A percentile compares a stretch with the other conserved stretches of the same genome.
Conservation (phyloP, 805 yeast genomes). For the Candida suzukii region DNA sequence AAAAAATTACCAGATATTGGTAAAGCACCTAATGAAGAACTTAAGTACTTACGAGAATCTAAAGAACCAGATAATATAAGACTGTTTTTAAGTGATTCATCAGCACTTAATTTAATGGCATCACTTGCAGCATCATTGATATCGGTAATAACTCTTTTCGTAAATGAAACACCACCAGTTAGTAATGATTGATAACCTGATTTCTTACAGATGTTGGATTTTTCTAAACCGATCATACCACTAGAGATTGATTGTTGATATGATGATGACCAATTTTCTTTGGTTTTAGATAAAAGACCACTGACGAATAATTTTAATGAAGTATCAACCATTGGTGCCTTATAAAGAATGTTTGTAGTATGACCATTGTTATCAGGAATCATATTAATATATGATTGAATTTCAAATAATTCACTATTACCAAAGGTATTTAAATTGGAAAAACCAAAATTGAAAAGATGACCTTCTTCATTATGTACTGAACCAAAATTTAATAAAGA, state of each 20-base stretch:
- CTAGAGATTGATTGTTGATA: slow-evolving; percentile 46
- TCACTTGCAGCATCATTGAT: slow-evolving; percentile 47
- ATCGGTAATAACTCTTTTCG: slow-evolving; percentile 48
- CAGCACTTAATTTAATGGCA: slow-evolving; percentile 50
- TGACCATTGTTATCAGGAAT: slow-evolving; percentile 45
- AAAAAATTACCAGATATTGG: slow-evolving; percentile 39
- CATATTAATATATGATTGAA: slow-evolving; percentile 41
- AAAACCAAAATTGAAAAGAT: slow-evolving; percentile 26
- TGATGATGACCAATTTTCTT: slow-evolving; percentile 41
- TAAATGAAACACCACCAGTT: slow-evolving; percentile 48
- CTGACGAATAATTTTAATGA: slow-evolving; percentile 40
- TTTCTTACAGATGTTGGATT: slow-evolving; percentile 9
- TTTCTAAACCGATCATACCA: slow-evolving; percentile 43
- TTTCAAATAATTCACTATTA: slow-evolving; percentile 55
- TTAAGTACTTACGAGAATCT: slow-evolving; percentile 36
- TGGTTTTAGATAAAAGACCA: slow-evolving; percentile 43
- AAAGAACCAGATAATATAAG: slow-evolving; percentile 33
- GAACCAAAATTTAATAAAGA: slow-evolving; percentile 27
- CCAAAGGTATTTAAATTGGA: slow-evolving; percentile 50
- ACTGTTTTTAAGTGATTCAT: slow-evolving; percentile 54
- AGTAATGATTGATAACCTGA: slow-evolving; percentile 15
- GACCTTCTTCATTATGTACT: slow-evolving; percentile 26
- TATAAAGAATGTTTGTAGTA: slow-evolving; percentile 43
- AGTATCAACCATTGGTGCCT: slow-evolving; percentile 37
- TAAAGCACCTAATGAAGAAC: slow-evolving; percentile 27